Base-by-base conservation (phyloP, 1,139 yeast genomes). In the Pichia sp. region DNA sequence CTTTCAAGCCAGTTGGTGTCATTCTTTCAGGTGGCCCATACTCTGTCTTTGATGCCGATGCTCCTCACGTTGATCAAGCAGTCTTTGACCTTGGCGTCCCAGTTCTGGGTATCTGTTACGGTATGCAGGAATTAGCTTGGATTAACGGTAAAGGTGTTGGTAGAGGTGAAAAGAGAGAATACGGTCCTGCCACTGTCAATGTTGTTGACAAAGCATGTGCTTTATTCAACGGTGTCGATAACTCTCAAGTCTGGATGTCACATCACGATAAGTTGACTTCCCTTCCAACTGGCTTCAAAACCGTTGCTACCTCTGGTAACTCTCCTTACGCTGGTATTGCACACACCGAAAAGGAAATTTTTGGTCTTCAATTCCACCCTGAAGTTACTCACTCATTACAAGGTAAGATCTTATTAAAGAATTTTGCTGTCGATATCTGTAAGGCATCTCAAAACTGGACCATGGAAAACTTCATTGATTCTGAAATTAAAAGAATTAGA, bases 101-200 rank as follows among this genome's bases (percentile, higher is more conserved):
- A 54, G 85, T 92, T 61, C 74, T 92, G 57, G 99, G 99, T 61
- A 94, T 92, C 65, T 92, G 99, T 71, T 92, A 92, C 68, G 99
- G 99, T 68, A 85, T 92, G 92, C 99, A 92, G 73, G 98, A 94
- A 69, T 73, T 92, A 58, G 98, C 98, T 45, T 92, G 97, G 97
- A 84, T 90, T 62, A 87, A 86, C 66, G 95, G 96, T 64, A 85
- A 85, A 64, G 92, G 94, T 58, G 98, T 92, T 51, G 87, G 86
- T 48, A 84, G 96, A 67, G 96, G 97, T 65, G 95, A 87, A 59
- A 90, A 92, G 76, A 83, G 98, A 69, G 99, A 92, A 71, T 92
- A 92, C 65, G 99, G 99, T 50, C 96, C 95, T 44, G 96, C 98
- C 51, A 80, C 86, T 50, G 75, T 92, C 65, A 95, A 88, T 45